These are phyloP conservation scores for Coemansia sp. DNA, from an alignment of 192 early-diverging fungal species.

Conservation along the genomic window DNA sequence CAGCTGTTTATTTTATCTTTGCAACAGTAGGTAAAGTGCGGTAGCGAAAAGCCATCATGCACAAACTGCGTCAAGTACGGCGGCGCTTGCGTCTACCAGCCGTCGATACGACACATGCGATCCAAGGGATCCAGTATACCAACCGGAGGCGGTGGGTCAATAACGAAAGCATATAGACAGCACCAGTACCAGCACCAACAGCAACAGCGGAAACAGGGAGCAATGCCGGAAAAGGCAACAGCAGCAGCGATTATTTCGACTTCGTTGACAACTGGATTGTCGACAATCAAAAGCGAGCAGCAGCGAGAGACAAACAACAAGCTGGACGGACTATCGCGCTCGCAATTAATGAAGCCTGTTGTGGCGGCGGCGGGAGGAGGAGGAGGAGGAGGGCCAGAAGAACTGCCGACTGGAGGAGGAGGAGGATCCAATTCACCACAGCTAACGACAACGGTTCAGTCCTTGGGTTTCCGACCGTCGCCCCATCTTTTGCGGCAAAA, in stretches of 20 bases:
- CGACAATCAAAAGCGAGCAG: not conserved
- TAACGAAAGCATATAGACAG: constrained; percentile 17
- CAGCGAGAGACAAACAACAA: not conserved
- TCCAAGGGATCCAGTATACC: not conserved
- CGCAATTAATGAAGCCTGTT: constrained; percentile 51
- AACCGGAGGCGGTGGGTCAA: constrained; percentile 7
- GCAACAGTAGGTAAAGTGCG: constrained; percentile 44
- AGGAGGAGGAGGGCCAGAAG: too few species aligned
- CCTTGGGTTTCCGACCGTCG: constrained; percentile 2
- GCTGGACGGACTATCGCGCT: constrained; percentile 23
- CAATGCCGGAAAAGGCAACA: not conserved
- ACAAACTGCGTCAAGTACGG: constrained; percentile 50
- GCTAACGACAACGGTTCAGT: not conserved
- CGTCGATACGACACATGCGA: constrained; percentile 43
- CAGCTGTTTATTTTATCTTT: constrained; percentile 2
- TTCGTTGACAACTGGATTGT: not conserved
- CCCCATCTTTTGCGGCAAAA: not conserved
- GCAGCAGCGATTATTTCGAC: not conserved
- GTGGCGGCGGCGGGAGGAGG: not conserved
- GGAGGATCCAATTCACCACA: constrained; percentile 4
- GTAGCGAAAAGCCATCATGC: constrained; percentile 52
- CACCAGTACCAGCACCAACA: constrained; percentile 12
- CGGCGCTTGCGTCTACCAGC: constrained; percentile 38
- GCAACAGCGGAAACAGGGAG: constrained; percentile 1
- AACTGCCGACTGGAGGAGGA: too few species aligned